Evolutionary conservation across 805 yeast genomes (phyloP), one percentile per base, ranked within the genome.

Genomic region (Zygosaccharomyces bisporus): DNA sequence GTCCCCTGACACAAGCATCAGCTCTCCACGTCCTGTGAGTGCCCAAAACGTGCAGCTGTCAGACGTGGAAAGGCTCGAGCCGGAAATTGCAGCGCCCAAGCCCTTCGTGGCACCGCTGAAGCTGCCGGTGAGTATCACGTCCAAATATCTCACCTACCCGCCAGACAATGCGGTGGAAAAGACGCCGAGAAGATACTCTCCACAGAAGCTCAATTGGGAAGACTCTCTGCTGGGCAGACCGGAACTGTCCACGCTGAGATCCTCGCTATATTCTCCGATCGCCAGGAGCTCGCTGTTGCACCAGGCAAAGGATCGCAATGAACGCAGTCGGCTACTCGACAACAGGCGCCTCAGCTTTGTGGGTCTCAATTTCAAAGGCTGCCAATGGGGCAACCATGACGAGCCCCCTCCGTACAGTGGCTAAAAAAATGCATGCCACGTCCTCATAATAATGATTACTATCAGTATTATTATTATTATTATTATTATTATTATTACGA

Each of bases 321-420:
- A 46, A 17, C 52, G 46, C 8, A 46, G 46, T 20, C 54, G 51
- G n/a, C 40, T 55, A 12, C 43, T 53, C 34, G 58, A 55, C 14
- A 47, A 46, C 32, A 53, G 54, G 36, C 49, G 55, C 3, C 46
- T 57, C 14, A 54, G 53, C 33, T 51, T 57, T 18, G 55, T 57
- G 9, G 60, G 62, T 12, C 43, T 44, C 39, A 55, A 42, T 47
- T 44, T 45, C 29, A 37, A 42, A 24, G 47, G 50, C 12, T 34
- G 47, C 30, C 47, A 50, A 31, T 61, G 64, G 63, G 63, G 64
- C n/a, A 49, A 44, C 17, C 59, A 60, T 13, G 63, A 61, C 27
- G 54, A 55, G 10, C 64, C 66, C 16, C 64, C 64, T 3, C 66
- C 66, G 36, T 58, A 60, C 39, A 44, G 43, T 30, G 34, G 41